A percentile compares a stretch with the other conserved stretches of the same genome.
Conservation (phyloP, 208 protist species). For the Acanthamoeba culbertsoni region DNA sequence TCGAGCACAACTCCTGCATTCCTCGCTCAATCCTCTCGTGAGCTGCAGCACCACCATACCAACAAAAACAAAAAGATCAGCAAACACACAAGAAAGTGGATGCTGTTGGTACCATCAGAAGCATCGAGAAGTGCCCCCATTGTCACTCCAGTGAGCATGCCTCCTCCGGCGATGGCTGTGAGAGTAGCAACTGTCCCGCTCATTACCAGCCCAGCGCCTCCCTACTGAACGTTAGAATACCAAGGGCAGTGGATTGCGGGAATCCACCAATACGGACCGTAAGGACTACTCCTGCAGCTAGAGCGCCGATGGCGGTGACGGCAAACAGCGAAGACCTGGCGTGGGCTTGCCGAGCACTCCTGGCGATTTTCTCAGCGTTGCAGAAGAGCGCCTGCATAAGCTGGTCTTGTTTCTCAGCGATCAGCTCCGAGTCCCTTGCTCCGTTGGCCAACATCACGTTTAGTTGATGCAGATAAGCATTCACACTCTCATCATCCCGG, state of each 20-base stretch:
- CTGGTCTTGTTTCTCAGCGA: constrained; percentile 5
- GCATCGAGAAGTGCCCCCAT: neutral
- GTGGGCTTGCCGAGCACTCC: neutral
- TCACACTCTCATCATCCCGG: neutral
- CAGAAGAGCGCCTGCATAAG: neutral
- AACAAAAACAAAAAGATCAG: too few relatives aligned
- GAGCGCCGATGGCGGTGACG: neutral
- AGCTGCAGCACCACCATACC: neutral
- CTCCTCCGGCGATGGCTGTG: neutral
- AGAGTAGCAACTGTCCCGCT: neutral
- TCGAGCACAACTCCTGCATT: neutral
- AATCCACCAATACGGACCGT: neutral
- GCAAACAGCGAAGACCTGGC: neutral
- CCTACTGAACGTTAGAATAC: neutral
- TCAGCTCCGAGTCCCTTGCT: neutral
- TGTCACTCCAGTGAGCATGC: neutral
- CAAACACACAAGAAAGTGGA: neutral
- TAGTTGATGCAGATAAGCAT: neutral
- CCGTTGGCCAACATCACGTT: neutral
- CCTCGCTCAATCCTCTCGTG: constrained; percentile 14
- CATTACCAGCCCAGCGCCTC: neutral
- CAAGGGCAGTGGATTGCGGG: neutral
- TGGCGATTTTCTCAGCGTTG: neutral
- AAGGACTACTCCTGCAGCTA: neutral
- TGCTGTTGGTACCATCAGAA: neutral